Evolutionary conservation across 345 rosid genomes (phyloP), one percentile per base, ranked within the genome.

Genomic region (Corymbia maculata): DNA sequence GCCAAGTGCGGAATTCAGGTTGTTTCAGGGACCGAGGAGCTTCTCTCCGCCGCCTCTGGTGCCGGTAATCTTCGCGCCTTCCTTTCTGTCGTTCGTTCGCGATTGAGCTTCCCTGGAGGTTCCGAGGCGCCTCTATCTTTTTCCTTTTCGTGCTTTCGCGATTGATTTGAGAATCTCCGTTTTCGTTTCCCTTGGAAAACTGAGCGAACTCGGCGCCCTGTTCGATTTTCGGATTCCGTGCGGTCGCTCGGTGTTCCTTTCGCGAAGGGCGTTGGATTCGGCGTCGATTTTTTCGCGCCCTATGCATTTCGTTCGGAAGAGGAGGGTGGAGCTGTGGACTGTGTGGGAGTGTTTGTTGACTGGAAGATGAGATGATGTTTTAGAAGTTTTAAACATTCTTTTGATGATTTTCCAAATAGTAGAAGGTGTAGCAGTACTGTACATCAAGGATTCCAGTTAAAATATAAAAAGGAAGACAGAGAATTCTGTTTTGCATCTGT

Each of bases 11-110:
- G 44, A 4, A 61, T 85, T 64, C 93, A 93, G 94, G 91, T 91
- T 88, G 91, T 91, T 88, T 13, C 92, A 45, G 86, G 86, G 91
- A 84, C 89, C 89, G 47, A 91, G 88, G 51, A 53, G 75, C 86
- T 90, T 89, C 86, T 85, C 90, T 52, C 84, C 89, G 49, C 89
- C 92, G 42, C 89, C 92, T 85, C 90, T 91, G 47, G 84, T 87
- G 90, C 92, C 80, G 93, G 98, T 96, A 92, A 47, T 30, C 88
- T 1, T 5, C 7, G 30, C 68, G 15, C 32, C 32, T 30, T 51
- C 64, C 36, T 12, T 45, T 17, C 79, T 50, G 21, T 19, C 19
- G 24, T 47, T 10, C 49, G 66, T 9, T 52, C 21, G 45, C 61
- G 24, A 52, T 85, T 42, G 66, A 52, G 42, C 5, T n/a, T 75